Percentiles rank a stretch among this genome's conserved stretches.
phyloP scores from a whole-genome alignment of 805 yeast species.

The Yamadazyma laniorum region DNA sequence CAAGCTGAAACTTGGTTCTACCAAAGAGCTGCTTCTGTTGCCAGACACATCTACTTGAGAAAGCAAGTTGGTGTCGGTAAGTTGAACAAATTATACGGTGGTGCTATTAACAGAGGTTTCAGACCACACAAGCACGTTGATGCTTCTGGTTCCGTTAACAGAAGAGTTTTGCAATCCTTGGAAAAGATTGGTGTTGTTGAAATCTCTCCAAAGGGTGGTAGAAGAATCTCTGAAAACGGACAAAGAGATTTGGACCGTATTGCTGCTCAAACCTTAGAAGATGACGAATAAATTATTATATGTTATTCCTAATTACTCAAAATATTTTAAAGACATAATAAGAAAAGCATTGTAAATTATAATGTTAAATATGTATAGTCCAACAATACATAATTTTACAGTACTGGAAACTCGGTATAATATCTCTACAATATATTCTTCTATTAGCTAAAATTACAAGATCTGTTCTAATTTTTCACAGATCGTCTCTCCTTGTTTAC shows the following conservation, averaged over 20 bases:
- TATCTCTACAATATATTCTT: too few relatives aligned
- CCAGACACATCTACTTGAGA: conserved; percentile 99
- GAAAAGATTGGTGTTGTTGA: conserved; percentile 98
- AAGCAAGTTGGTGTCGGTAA: conserved; percentile 99
- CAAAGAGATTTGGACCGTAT: conserved; percentile 99
- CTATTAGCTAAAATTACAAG: neutral
- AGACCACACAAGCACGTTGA: conserved; percentile 98
- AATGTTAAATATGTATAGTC: conserved; percentile 13
- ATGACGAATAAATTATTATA: conserved; percentile 47
- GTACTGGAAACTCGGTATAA: conserved; percentile 3
- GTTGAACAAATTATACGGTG: conserved; percentile 98
- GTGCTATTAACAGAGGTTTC: conserved; percentile 98
- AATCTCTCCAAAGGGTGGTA: conserved; percentile 97
- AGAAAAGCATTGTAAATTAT: conserved; percentile 21
- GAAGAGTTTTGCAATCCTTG: conserved; percentile 96
- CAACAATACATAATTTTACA: conserved; percentile 12
- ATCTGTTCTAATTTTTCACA: conserved; percentile 12
- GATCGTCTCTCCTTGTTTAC: conserved; percentile 20
- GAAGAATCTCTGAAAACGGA: conserved; percentile 98
- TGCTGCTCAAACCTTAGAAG: conserved; percentile 98
- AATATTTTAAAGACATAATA: conserved; percentile 6
- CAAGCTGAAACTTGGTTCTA: conserved; percentile 99
- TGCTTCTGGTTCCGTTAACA: conserved; percentile 99
- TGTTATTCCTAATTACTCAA: conserved; percentile 1
- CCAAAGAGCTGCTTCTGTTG: conserved; percentile 99